Conservation (phyloP, 768 basidiomycete genomes). For the Baorangia bicolor region DNA sequence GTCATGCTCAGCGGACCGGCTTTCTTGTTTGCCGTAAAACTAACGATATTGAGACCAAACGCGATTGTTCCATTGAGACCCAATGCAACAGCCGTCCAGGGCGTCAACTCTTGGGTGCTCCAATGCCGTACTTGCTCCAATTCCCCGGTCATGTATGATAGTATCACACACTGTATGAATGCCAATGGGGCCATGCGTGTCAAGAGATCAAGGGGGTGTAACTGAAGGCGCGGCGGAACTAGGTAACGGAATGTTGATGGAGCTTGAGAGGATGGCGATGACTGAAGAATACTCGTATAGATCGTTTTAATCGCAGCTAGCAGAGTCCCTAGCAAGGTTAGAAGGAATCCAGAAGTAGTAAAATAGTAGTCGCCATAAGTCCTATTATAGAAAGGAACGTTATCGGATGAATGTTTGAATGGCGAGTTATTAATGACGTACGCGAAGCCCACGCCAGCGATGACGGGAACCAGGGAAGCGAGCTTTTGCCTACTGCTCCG, state of each 20-base stretch:
- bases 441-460: constrained; percentile 90
- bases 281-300: constrained; percentile 78
- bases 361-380: constrained; percentile 97
- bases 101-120: constrained; percentile 40
- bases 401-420: background rate
- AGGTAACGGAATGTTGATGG: constrained; percentile 19
- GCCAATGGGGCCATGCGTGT: constrained; percentile 91
- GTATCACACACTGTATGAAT: constrained; percentile 78
- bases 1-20: constrained; percentile 90
- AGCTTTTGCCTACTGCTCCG: constrained; percentile 62
- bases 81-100: constrained; percentile 50
- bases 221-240: constrained; percentile 36
- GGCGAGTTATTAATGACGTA: constrained; percentile 30
- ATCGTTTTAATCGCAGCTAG: constrained; percentile 95
- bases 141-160: constrained; percentile 82
- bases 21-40: constrained; percentile 93
- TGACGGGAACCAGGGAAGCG: constrained; percentile 77
- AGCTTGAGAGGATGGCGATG: constrained; percentile 29
- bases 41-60: constrained; percentile 90
- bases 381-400: constrained; percentile 37
- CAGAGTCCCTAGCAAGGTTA: constrained; percentile 88
- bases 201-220: constrained; percentile 84
- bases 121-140: constrained; percentile 57
- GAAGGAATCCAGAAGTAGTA: constrained; percentile 76
- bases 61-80: constrained; percentile 82